These are phyloP conservation scores for Oenanthe sinensis DNA, from an alignment of 129 eudicot species.

Conservation along the genomic window DNA sequence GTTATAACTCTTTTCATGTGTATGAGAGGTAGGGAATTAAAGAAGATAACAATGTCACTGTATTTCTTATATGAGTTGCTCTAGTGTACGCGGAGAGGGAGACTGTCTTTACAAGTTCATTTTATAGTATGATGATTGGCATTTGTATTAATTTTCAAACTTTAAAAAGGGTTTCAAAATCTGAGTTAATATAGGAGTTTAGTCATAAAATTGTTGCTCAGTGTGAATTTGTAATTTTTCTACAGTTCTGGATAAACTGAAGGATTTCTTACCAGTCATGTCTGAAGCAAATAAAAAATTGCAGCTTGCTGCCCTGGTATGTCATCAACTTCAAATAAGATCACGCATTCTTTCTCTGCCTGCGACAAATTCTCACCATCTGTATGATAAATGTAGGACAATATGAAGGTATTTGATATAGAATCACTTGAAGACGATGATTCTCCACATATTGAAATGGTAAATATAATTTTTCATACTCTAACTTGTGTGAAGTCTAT, in stretches of 20 bases:
- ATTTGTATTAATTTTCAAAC: not conserved
- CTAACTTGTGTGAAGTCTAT: not conserved
- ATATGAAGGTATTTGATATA: conserved; percentile 55
- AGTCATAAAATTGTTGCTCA: not conserved
- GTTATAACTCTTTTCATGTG: too few relatives aligned
- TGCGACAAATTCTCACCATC: not conserved
- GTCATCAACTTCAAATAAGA: not conserved
- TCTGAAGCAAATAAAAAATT: conserved; percentile 71
- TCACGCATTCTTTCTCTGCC: not conserved
- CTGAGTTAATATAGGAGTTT: not conserved
- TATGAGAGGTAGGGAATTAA: too few relatives aligned
- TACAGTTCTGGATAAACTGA: conserved; percentile 50
- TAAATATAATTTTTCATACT: conserved; percentile 7
- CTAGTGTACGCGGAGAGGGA: too few relatives aligned
- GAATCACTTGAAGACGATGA: conserved; percentile 64
- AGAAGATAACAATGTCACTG: too few relatives aligned
- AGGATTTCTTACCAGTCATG: conserved; percentile 64
- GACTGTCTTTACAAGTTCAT: not conserved
- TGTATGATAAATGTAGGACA: conserved; percentile 33
- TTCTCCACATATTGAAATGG: conserved; percentile 82
- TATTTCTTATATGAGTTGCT: too few relatives aligned
- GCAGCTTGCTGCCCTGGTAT: conserved; percentile 57
- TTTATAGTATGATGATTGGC: not conserved
- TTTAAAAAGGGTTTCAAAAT: not conserved
- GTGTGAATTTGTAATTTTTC: not conserved